A percentile compares a stretch with the other conserved stretches of the same genome.
Conservation (phyloP, 2,329 filamentous ascomycete genomes). For the Diaporthe vexans region DNA sequence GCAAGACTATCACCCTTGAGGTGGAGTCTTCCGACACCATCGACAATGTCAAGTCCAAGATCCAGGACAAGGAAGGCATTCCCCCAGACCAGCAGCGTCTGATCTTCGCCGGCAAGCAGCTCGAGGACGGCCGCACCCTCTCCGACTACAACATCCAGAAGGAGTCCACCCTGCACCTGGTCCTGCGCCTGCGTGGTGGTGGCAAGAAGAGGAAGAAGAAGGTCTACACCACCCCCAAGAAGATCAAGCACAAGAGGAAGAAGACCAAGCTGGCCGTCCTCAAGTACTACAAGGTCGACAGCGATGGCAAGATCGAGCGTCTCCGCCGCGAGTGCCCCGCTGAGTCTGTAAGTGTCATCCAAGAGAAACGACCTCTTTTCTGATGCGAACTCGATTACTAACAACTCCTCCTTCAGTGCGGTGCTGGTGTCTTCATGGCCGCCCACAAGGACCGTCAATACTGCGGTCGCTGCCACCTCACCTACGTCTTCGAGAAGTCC, state of each 20-base stretch:
- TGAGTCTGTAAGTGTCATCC: conserved; percentile 76
- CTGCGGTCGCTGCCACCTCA: conserved; percentile 83
- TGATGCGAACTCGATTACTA: conserved; percentile 46
- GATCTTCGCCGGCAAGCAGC: conserved; percentile 99
- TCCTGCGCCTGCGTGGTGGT: conserved; percentile 98
- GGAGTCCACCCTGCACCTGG: conserved; percentile 98
- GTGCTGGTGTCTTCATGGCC: conserved; percentile 99
- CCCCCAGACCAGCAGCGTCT: conserved; percentile 99
- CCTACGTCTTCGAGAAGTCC: conserved; percentile 80
- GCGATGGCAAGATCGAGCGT: conserved; percentile 99
- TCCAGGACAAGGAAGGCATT: conserved; percentile 99
- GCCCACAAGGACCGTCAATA: conserved; percentile 99
- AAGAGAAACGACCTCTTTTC: not conserved
- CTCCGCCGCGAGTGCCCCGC: conserved; percentile 97
- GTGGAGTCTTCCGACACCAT: conserved; percentile 99
- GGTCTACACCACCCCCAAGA: conserved; percentile 99
- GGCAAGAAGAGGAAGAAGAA: conserved; percentile 99
- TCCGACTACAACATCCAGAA: conserved; percentile 99
- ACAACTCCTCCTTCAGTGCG: conserved; percentile 74
- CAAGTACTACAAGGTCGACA: conserved; percentile 99
- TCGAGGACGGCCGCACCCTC: conserved; percentile 98
- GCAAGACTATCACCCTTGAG: conserved; percentile 99
- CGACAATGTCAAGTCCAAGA: conserved; percentile 99
- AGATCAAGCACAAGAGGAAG: conserved; percentile 99
- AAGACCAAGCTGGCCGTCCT: conserved; percentile 99